Conservation (phyloP, 163 green algal species). For the Volvox carteri region DNA sequence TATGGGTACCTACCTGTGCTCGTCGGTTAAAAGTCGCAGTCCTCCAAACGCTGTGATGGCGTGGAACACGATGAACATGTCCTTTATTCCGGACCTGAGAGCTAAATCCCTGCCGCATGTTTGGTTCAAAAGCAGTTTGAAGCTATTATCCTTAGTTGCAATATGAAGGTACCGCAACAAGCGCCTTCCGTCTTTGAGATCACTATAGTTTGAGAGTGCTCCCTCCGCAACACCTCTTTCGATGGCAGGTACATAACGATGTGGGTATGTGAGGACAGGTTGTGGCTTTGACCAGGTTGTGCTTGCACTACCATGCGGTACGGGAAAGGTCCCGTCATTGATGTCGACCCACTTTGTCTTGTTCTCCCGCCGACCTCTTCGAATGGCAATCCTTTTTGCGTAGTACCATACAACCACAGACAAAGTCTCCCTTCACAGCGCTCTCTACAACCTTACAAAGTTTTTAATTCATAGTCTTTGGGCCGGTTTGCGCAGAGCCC, state of each 20-base stretch:
- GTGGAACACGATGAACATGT: background rate
- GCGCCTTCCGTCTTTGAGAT: background rate
- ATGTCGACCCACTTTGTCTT: background rate
- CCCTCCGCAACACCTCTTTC: background rate
- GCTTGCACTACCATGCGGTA: background rate
- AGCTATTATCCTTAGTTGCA: background rate
- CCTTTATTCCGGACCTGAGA: background rate
- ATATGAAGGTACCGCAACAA: background rate
- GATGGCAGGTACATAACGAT: background rate
- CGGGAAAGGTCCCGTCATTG: background rate
- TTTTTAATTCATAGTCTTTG: slow-evolving; percentile 9
- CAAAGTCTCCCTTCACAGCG: background rate
- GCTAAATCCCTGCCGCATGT: background rate
- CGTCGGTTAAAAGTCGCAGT: background rate
- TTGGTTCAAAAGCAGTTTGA: background rate
- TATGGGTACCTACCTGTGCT: background rate
- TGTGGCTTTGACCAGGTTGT: background rate
- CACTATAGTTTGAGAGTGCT: background rate
- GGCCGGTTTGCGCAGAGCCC: background rate
- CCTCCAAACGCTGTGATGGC: background rate
- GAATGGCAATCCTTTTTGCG: background rate
- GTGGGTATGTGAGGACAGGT: background rate
- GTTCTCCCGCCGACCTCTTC: background rate
- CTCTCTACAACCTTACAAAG: background rate
- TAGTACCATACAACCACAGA: background rate